These are phyloP conservation scores for Eimeria brunetti DNA, from an alignment of 169 alveolate genomes.

Conservation along the genomic window DNA sequence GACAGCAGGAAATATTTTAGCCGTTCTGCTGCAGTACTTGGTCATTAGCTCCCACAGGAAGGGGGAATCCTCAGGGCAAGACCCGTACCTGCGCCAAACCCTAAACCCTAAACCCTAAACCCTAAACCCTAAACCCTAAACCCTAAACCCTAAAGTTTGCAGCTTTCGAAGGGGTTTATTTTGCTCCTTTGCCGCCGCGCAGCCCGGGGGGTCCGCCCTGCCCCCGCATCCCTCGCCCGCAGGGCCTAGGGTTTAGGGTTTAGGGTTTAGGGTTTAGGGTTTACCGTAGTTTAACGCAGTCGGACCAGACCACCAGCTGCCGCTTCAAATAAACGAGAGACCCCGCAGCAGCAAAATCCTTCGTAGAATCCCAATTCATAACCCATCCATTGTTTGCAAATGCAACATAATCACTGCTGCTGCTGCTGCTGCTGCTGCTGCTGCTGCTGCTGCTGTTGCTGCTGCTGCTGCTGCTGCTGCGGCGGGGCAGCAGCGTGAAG, in stretches of 20 bases:
- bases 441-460: conserved; percentile 46
- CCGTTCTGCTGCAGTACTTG: conserved; percentile 91
- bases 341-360: conserved; percentile 92
- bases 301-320: conserved; percentile 95
- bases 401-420: conserved; percentile 79
- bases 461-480: conserved; percentile 2
- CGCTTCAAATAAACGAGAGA: conserved; percentile 95
- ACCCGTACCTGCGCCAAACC: conserved; percentile 89
- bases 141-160: background rate
- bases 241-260: conserved; percentile 49
- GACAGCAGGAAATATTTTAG: conserved; percentile 93
- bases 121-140: conserved; percentile 31
- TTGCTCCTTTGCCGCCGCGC: background rate
- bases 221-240: no score
- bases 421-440: conserved; percentile 64
- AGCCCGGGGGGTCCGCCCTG: no score
- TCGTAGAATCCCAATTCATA: conserved; percentile 90
- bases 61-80: conserved; percentile 90
- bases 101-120: conserved; percentile 31
- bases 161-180: background rate
- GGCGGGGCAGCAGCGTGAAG: conserved; percentile 65
- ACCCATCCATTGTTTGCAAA: conserved; percentile 91
- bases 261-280: conserved; percentile 61
- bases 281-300: conserved; percentile 90
- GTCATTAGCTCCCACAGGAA: conserved; percentile 95